Base-by-base conservation (phyloP, 129 eudicot genomes). In the Calendula officinalis region DNA sequence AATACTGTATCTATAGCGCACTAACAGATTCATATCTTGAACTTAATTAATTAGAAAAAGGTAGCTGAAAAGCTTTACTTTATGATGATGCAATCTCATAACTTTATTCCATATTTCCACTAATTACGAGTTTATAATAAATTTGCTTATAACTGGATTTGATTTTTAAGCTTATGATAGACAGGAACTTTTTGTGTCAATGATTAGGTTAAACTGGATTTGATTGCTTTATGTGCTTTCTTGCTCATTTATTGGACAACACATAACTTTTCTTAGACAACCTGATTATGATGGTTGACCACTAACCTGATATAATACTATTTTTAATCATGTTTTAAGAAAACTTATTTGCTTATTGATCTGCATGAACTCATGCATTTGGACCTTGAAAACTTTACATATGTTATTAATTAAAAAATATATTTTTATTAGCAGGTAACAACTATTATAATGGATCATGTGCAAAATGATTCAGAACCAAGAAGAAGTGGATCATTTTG, bases 401-500 rank as follows among this genome's bases (percentile, higher is more conserved):
- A 3, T 6, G 0, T 43, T 1, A 1, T 43, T 6, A 43, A 2
- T 3, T 10, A 4, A 43, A 3, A 4, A 43, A 43, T 11, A n/a
- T 22, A 22, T 22, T n/a, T 44, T 41, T 65, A 37, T 42, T 43
- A 35, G 34, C 33, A 63, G 11, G 0, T 33, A 14, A 56, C 17
- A 71, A 36, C 16, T 10, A 8, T 40, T 44, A 64, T 54, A 46
- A 81, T 86, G 88, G 95, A 86, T 67, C 50, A 8, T 61, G 84
- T 55, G 55, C 58, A 6, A 11, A 70, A 62, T 33, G 78, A 46
- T 22, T 56, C 14, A 6, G 82, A 71, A 38, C 32, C 78, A 39
- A 75, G 75, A 62, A 77, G 64, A 53, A 81, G 69, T 58, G 81
- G 75, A 36, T 82, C 94, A 3, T 70, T 76, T 67, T 71, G 79